These are phyloP conservation scores for Metschnikowia colocasiae DNA, from an alignment of 805 yeast species.

Conservation along the genomic window DNA sequence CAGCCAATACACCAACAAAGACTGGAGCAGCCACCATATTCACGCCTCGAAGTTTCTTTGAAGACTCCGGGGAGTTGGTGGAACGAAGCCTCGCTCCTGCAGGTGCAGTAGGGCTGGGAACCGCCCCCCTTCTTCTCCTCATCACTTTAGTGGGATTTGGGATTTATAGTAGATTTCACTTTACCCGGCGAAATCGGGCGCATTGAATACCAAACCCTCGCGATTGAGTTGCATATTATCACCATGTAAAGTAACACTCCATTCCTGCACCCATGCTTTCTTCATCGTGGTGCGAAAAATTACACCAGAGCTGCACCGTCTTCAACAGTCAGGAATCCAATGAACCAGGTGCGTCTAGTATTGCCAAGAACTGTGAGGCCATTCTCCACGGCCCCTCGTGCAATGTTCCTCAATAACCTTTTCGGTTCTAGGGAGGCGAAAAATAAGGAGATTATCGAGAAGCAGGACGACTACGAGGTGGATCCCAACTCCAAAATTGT, in stretches of 20 bases:
- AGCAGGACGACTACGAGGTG: constrained; percentile 36
- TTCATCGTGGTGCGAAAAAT: constrained; percentile 5
- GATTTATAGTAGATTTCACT: not conserved
- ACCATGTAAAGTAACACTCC: not conserved
- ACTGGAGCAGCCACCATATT: not conserved
- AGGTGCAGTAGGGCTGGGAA: not conserved
- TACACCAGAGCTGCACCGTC: constrained; percentile 1
- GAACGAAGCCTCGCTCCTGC: not conserved
- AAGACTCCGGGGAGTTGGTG: not conserved
- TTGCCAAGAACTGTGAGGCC: not conserved
- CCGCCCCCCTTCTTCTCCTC: not conserved
- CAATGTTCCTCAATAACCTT: constrained; percentile 29
- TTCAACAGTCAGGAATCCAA: constrained; percentile 1
- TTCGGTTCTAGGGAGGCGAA: constrained; percentile 32
- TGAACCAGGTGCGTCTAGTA: constrained; percentile 5
- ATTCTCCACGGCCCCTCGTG: constrained; percentile 15
- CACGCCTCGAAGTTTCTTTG: not conserved
- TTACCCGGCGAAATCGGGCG: not conserved
- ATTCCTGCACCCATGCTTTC: constrained; percentile 1
- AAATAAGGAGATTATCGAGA: constrained; percentile 34
- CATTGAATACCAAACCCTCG: not conserved
- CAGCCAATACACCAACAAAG: constrained; percentile 6
- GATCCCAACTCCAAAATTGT: constrained; percentile 32
- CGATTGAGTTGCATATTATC: too few species aligned
- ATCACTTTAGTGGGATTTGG: not conserved